Percentiles rank a stretch among this genome's conserved stretches.
phyloP scores from a whole-genome alignment of 1,284 basidiomycete genomes.

The Somion occarium region DNA sequence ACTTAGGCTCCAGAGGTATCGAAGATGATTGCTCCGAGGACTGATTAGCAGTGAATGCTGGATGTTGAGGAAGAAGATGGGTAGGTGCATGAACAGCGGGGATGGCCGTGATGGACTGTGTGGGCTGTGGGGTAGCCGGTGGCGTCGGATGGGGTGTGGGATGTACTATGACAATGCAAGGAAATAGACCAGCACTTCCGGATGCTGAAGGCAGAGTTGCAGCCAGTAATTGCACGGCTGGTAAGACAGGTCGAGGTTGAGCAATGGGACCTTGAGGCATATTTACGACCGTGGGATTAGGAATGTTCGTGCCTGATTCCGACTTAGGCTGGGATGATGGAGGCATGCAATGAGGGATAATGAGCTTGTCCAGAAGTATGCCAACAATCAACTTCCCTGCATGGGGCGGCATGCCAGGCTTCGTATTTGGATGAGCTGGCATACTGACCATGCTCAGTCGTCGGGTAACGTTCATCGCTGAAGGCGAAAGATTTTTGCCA shows the following conservation, averaged over 20 bases:
- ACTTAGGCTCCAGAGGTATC: no score
- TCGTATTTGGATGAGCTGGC: conserved; percentile 24
- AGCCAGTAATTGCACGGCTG: conserved; percentile 27
- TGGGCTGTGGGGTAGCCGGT: conserved; percentile 41
- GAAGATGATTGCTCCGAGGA: conserved; percentile 15
- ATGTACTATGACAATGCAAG: conserved; percentile 53
- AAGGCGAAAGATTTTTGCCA: conserved; percentile 17
- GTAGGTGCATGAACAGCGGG: conserved; percentile 15
- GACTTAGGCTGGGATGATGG: conserved; percentile 1
- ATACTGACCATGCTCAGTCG: conserved; percentile 25
- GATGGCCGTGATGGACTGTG: conserved; percentile 11
- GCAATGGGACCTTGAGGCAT: conserved; percentile 7
- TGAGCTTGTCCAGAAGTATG: conserved; percentile 41
- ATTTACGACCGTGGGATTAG: conserved; percentile 11
- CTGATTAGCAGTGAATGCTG: conserved; percentile 10
- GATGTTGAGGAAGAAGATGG: conserved; percentile 20
- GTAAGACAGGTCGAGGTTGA: conserved; percentile 25
- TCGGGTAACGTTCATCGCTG: conserved; percentile 20
- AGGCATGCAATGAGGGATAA: conserved; percentile 17
- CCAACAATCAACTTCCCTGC: conserved; percentile 55
- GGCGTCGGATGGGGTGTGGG: conserved; percentile 54
- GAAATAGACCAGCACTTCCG: conserved; percentile 24
- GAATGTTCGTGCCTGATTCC: conserved; percentile 9
- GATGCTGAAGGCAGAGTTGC: conserved; percentile 21
- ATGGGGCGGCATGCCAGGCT: conserved; percentile 25